Conservation (phyloP, 2,329 filamentous ascomycete species). For the Truncatella angustata region DNA sequence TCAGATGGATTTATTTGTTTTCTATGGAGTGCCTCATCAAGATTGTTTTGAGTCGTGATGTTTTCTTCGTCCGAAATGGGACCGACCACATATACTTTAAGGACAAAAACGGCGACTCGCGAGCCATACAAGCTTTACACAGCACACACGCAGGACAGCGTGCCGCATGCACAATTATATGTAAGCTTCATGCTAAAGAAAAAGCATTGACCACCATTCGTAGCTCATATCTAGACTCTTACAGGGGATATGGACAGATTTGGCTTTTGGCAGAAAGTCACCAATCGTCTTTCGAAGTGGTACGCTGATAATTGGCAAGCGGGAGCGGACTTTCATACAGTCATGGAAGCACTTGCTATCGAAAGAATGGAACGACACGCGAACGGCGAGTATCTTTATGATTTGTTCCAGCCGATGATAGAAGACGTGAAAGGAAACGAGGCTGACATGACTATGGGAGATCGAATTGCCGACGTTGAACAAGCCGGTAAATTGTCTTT, state of each 20-base stretch:
- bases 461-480: conserved; percentile 3
- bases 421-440: not conserved
- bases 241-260: too few relatives aligned
- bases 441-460: not conserved
- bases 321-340: not conserved
- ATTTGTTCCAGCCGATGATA: not conserved
- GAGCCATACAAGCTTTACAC: too few relatives aligned
- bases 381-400: conserved; percentile 8
- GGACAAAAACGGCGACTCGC: too few relatives aligned
- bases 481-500: not conserved
- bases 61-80: not conserved
- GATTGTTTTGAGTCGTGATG: conserved; percentile 7
- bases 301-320: not conserved
- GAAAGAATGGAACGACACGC: not conserved
- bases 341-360: not conserved
- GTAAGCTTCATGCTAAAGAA: too few relatives aligned
- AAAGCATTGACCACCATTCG: too few relatives aligned
- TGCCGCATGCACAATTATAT: too few relatives aligned
- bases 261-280: too few relatives aligned
- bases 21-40: not conserved
- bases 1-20: conserved; percentile 11
- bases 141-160: too few relatives aligned
- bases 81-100: too few relatives aligned
- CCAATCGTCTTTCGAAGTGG: not conserved
- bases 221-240: too few relatives aligned